phyloP scores from a whole-genome alignment of 495 filamentous ascomycete species.

The Aspergillus affinis region DNA sequence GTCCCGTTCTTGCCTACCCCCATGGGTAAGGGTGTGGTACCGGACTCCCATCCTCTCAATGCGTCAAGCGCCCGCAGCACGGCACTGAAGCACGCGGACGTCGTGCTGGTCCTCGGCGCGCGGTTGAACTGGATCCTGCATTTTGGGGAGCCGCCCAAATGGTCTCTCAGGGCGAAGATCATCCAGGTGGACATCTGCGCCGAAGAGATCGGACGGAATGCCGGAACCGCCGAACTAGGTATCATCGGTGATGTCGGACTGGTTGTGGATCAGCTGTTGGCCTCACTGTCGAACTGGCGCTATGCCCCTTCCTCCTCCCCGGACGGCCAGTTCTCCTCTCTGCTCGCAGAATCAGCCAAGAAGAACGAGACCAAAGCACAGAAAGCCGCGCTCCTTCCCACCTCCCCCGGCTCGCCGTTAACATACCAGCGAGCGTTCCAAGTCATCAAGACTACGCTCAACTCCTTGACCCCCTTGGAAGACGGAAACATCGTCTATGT shows the following conservation, averaged over 20 bases:
- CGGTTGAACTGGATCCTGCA: conserved; percentile 67
- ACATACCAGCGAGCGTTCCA: conserved; percentile 56
- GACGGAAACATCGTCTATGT: conserved; percentile 58
- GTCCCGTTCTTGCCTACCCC: conserved; percentile 64
- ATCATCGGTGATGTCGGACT: conserved; percentile 55
- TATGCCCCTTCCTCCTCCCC: conserved; percentile 45
- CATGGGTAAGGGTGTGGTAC: conserved; percentile 63
- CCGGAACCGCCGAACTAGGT: conserved; percentile 44
- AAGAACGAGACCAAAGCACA: conserved; percentile 50
- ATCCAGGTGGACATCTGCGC: conserved; percentile 61
- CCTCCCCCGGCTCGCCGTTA: conserved; percentile 41
- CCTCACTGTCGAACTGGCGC: conserved; percentile 42
- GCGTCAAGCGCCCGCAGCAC: conserved; percentile 56
- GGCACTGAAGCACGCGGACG: conserved; percentile 57
- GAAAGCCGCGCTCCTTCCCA: conserved; percentile 36
- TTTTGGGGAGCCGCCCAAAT: conserved; percentile 60
- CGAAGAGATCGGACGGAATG: conserved; percentile 55
- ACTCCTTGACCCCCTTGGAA: conserved; percentile 36
- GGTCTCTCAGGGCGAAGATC: conserved; percentile 51
- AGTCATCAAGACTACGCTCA: conserved; percentile 50
- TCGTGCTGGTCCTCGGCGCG: conserved; percentile 60
- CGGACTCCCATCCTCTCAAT: conserved; percentile 57
- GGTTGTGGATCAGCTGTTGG: conserved; percentile 49
- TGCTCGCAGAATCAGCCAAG: conserved; percentile 36
- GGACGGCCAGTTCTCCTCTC: conserved; percentile 30